A percentile compares a stretch with the other conserved stretches of the same genome.
Evolutionary conservation across 306 rosid genomes (phyloP).

Genomic region (Prunus salicina): DNA sequence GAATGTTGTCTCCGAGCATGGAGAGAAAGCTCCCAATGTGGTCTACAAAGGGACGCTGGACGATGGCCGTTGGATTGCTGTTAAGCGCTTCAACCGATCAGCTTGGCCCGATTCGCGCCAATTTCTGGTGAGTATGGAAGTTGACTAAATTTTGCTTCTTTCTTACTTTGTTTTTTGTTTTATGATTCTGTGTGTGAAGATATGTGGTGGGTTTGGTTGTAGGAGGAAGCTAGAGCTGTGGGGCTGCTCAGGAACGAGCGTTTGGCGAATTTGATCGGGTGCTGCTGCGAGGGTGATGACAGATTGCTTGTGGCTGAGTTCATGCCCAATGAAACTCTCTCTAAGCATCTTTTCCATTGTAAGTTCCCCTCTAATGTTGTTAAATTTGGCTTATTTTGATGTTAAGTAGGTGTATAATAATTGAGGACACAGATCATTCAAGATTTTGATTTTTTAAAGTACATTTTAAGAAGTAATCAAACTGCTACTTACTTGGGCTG

Average conservation of each 20-base stretch:
- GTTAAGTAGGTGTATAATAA: no score
- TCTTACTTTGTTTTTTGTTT: not conserved
- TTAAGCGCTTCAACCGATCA: constrained; percentile 87
- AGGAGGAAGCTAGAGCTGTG: constrained; percentile 92
- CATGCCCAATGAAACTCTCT: constrained; percentile 96
- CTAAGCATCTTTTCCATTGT: constrained; percentile 96
- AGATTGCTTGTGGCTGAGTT: constrained; percentile 93
- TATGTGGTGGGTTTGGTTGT: constrained; percentile 9
- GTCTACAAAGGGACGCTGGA: constrained; percentile 78
- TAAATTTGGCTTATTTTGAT: no score
- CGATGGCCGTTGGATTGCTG: constrained; percentile 70
- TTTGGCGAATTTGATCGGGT: constrained; percentile 84
- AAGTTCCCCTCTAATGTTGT: constrained; percentile 11
- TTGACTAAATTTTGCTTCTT: not conserved
- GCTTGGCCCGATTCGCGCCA: constrained; percentile 99
- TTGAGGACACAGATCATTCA: no score
- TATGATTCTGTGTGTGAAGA: not conserved
- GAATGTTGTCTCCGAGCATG: constrained; percentile 94
- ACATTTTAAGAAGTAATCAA: not conserved
- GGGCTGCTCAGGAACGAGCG: constrained; percentile 78
- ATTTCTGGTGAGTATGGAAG: constrained; percentile 56
- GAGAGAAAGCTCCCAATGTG: constrained; percentile 99
- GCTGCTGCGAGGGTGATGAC: constrained; percentile 90
- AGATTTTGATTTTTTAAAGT: not conserved
- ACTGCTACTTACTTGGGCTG: not conserved